Evolutionary conservation across 305 asterid genomes (phyloP), one percentile per base, ranked within the genome.

Genomic region (Fraxinus velutina): DNA sequence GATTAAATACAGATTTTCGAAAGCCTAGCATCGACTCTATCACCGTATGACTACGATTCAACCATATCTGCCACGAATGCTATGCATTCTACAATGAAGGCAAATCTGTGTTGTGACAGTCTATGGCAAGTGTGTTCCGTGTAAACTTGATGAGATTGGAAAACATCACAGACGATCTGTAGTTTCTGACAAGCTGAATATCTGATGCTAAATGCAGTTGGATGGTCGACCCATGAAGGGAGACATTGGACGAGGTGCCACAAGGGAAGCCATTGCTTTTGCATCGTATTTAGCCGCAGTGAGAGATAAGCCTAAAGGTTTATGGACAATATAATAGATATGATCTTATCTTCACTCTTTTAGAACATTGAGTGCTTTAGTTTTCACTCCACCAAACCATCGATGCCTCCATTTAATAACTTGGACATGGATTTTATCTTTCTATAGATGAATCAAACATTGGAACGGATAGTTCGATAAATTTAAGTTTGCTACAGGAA

Each of bases 151-250:
- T 22, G 21, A 55, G 47, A 24, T 76, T 55, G 9, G 30, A 17
- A 68, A 39, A 68, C 33, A 71, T 71, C 32, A 9, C 33, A 9
- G 72, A 8, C 77, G 13, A 30, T 50, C 66, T 22, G 73, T 50
- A 21, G 13, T 73, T 37, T 76, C 78, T 79, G 73, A 71, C 50
- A 27, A 74, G 52, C 78, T 34, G 44, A 60, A 32, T 32, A 60
- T 62, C 3, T 50, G 19, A 39, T 81, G 73, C 42, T 75, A 50
- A 79, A 71, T 83, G 72, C 80, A 93, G 98, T 87, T 93, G 90
- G 98, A 94, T 85, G 98, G 98, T 62, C 94, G 98, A 24, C 97
- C 98, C 62, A 93, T 94, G 97, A 94, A 93, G 83, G 97, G 97
- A 86, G 97, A 94, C 81, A 94, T 94, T 80, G 98, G 97, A 60